phyloP scores from a whole-genome alignment of 257 asterid genomes.

The Rhazya stricta region DNA sequence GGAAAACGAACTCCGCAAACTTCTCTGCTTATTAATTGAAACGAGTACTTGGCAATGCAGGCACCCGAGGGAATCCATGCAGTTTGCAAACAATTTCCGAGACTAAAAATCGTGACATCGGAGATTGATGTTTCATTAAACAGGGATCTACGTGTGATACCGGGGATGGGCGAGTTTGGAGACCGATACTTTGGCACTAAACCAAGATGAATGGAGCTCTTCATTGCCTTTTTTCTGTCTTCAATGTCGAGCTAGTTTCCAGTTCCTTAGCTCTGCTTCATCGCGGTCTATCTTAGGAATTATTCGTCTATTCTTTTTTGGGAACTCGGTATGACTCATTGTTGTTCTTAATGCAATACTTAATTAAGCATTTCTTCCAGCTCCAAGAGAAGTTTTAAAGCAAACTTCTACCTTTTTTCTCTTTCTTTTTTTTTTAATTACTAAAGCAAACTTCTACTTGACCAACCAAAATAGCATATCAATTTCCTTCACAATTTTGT shows the following conservation, averaged over 20 bases:
- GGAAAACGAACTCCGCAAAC: not conserved
- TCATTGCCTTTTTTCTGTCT: not conserved
- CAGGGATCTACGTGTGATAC: slow-evolving; percentile 66
- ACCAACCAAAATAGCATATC: no score
- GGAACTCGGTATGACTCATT: not conserved
- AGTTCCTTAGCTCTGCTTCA: not conserved
- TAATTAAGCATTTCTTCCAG: no score
- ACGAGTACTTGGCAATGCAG: slow-evolving; percentile 34
- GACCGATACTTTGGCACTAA: slow-evolving; percentile 98
- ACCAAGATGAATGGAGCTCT: slow-evolving; percentile 7
- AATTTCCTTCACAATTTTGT: no score
- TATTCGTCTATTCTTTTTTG: not conserved
- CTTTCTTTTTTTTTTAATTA: no score
- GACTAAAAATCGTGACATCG: slow-evolving; percentile 81
- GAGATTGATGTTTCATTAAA: slow-evolving; percentile 77
- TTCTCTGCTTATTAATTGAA: not conserved
- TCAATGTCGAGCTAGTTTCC: not conserved
- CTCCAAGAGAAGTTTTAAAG: no score
- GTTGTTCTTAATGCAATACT: no score
- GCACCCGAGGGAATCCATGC: slow-evolving; percentile 88
- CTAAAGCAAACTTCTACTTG: no score
- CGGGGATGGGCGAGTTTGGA: slow-evolving; percentile 97
- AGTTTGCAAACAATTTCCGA: slow-evolving; percentile 62
- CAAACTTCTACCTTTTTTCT: no score
- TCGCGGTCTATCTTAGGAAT: not conserved